Evolutionary conservation across 169 alveolate species (phyloP), one percentile per base, ranked within the genome.

Genomic region (Cryptosporidium bovis): DNA sequence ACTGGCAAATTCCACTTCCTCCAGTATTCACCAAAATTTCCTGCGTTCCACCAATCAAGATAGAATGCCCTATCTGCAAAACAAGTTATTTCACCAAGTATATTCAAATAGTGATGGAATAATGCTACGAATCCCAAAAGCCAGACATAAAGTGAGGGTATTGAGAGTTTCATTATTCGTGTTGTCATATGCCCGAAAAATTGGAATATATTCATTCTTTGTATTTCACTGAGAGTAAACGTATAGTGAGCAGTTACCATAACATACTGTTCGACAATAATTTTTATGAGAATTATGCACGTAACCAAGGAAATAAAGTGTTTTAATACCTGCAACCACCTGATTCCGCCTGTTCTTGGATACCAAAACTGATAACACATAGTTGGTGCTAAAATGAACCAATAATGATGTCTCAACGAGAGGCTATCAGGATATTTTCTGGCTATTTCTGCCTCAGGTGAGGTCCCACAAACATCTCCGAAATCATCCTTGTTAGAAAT

Each of bases 1-100:
- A 97, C 95, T n/a, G 99, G 99, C 24, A 96, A 90, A 84, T 97
- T 97, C 98, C 98, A 95, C 84, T 93, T 94, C 51, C 97, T 90
- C 98, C 98, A 96, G 89, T 96, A 96, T 71, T 96, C 98, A 2
- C 94, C 96, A 77, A 96, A 94, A 18, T 95, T 93, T 18, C 96
- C 93, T 40, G 98, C 96, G 71, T 96, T 96, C 98, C 98, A 96
- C 99, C 99, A 97, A 67, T 97, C 99, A 36, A 93, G 93, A 90
- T 97, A 97, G 91, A 97, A 97, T 55, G 93, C 91, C 68, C 99
- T 90, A 82, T 97, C 99, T 12, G 97, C 99, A 82, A 97, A 97
- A 64, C 96, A 85, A 36, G 99, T 96, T 13, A 97, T 66, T 84
- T 97, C 99, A 24, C 97, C 99, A 62, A 95, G 93, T 33, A 97